Conservation (phyloP, 139 green algal species). For the Chlamydomonas incerta region DNA sequence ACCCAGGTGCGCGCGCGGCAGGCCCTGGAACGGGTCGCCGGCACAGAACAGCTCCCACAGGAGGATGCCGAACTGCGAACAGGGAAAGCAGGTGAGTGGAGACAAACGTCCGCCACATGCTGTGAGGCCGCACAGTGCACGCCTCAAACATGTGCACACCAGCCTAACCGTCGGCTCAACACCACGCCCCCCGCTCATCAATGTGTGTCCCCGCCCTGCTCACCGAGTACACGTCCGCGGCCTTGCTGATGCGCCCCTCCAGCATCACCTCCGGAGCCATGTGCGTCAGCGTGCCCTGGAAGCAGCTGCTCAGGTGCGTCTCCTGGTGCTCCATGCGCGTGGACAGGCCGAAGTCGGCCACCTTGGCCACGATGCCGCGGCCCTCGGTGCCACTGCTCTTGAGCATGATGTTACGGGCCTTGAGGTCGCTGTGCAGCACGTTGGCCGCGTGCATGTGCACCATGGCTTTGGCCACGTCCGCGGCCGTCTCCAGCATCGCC, state of each 20-base stretch:
- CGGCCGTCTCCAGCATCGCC: constrained; percentile 47
- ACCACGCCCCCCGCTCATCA: too few species aligned
- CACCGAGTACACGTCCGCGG: constrained; percentile 54
- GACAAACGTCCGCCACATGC: too few species aligned
- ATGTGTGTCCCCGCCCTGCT: too few species aligned
- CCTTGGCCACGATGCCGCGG: constrained; percentile 41
- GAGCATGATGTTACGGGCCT: constrained; percentile 50
- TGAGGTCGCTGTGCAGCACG: constrained; percentile 61
- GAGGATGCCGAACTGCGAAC: constrained; percentile 49
- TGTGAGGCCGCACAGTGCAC: too few species aligned
- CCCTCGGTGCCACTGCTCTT: constrained; percentile 42
- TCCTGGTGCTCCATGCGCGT: constrained; percentile 45
- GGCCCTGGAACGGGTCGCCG: neutral
- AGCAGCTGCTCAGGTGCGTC: constrained; percentile 56
- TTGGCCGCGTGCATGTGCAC: constrained; percentile 51
- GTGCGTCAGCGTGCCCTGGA: constrained; percentile 62
- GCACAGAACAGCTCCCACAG: constrained; percentile 57
- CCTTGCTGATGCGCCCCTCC: constrained; percentile 59
- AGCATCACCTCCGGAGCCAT: constrained; percentile 60
- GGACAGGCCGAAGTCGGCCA: constrained; percentile 65
- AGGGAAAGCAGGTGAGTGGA: neutral
- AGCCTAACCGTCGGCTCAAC: too few species aligned
- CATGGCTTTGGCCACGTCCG: constrained; percentile 56
- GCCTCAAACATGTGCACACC: too few species aligned
- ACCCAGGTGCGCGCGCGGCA: neutral